Evolutionary conservation across 495 filamentous ascomycete species (phyloP).

Genomic region (Zalerion maritima): DNA sequence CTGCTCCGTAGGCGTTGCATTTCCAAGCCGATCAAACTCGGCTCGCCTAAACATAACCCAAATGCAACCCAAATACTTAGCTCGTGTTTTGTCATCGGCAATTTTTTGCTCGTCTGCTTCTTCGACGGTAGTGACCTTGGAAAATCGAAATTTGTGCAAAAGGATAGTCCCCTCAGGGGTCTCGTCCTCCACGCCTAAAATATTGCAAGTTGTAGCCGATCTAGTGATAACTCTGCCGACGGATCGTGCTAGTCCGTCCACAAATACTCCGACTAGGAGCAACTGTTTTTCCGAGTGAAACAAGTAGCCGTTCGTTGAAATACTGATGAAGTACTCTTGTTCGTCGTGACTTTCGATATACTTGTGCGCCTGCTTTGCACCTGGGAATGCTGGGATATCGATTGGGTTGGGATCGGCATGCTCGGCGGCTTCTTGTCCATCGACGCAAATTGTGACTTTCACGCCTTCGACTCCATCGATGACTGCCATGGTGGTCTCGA

Average conservation of each 20-base stretch:
- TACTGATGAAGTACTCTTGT: not conserved
- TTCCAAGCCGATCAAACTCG: not conserved
- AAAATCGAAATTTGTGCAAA: not conserved
- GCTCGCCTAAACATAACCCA: not conserved
- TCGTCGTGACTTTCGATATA: slow-evolving; percentile 5
- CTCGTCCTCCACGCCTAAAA: not conserved
- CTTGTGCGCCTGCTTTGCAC: not conserved
- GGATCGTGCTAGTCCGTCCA: slow-evolving; percentile 1
- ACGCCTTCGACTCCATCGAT: slow-evolving; percentile 1
- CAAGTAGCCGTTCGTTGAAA: slow-evolving; percentile 2
- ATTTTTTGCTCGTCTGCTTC: not conserved
- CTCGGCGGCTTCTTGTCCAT: slow-evolving; percentile 1
- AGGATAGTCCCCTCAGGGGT: slow-evolving; percentile 1
- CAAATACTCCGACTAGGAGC: not conserved
- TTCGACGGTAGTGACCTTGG: not conserved
- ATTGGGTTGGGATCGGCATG: slow-evolving; percentile 1
- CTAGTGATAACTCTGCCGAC: not conserved
- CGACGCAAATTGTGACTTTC: slow-evolving; percentile 2
- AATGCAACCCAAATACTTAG: slow-evolving; percentile 1
- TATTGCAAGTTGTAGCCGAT: not conserved
- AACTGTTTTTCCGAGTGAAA: not conserved
- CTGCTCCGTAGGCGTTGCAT: not conserved
- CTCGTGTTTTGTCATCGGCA: not conserved
- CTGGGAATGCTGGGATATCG: not conserved
- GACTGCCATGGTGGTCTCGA: slow-evolving; percentile 2